Conservation (phyloP, 805 yeast species). For the Candida multigemmis region DNA sequence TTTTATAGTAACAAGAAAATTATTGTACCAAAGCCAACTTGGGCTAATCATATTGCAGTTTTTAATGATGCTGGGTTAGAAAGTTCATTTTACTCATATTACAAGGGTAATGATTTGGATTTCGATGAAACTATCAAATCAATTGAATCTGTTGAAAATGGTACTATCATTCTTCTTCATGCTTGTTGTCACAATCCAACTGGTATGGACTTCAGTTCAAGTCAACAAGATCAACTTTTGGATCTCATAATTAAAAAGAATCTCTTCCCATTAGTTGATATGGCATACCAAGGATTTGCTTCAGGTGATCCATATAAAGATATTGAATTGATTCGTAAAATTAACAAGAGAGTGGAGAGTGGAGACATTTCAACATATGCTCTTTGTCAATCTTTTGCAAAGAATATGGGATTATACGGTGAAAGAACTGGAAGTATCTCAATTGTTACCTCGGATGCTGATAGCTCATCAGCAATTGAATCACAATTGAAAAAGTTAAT, state of each 20-base stretch:
- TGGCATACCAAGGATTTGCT: conserved; percentile 95
- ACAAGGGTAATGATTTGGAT: conserved; percentile 55
- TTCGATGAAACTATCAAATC: conserved; percentile 55
- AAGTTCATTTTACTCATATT: conserved; percentile 60
- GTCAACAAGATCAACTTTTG: conserved; percentile 73
- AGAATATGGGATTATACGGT: conserved; percentile 41
- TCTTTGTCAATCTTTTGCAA: conserved; percentile 41
- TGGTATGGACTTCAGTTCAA: conserved; percentile 80
- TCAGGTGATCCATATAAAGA: conserved; percentile 77
- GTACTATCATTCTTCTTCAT: conserved; percentile 68
- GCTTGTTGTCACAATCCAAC: conserved; percentile 98
- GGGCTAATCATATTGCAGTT: conserved; percentile 89
- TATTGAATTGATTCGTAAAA: conserved; percentile 36
- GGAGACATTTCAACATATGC: conserved; percentile 44
- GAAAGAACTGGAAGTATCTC: conserved; percentile 72
- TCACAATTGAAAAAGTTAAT: conserved; percentile 79
- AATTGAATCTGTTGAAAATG: conserved; percentile 43
- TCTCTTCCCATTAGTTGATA: conserved; percentile 77
- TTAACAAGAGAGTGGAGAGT: conserved; percentile 39
- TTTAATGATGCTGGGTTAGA: conserved; percentile 65
- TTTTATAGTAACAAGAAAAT: conserved; percentile 51
- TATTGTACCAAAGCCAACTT: conserved; percentile 78
- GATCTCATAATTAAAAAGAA: conserved; percentile 48
- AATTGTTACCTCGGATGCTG: conserved; percentile 46
- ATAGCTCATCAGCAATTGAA: conserved; percentile 46